Evolutionary conservation across 2,329 filamentous ascomycete species (phyloP), one percentile per base, ranked within the genome.

Genomic region (Diplocarpon mali): DNA sequence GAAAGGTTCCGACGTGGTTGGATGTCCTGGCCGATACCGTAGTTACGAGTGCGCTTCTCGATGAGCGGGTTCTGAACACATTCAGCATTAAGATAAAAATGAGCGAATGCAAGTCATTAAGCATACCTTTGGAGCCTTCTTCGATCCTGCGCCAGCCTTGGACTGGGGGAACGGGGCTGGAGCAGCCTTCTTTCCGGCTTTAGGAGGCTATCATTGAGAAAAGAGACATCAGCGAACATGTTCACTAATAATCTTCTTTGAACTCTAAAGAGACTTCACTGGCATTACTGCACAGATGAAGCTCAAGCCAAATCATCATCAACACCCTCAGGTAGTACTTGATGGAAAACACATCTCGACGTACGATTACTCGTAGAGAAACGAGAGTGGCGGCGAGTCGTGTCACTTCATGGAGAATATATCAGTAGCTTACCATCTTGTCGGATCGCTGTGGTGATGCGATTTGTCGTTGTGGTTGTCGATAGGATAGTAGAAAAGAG

Each of bases 151-250:
- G 64, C 78, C 78, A 74, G 89, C 86, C 81, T 93, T 95, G 66
- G 82, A 79, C 76, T 89, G 82, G 67, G 88, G 85, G 81, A 94
- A 95, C 69, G 92, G 92, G 74, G 92, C 88, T 69, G 92, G 76
- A 64, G 92, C 92, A 73, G 86, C 83, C 80, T 95, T 96, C 85
- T 95, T 96, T 78, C 88, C 88, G 66, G 76, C 68, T 65, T 96
- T 98, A 69, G 90, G 85, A 84, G 92, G 87, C 92, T 96, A 76
- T 96, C 89, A 96, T 96, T 92, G 90, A 96, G 90, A 87, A 93
- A 89, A 92, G 85, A 87, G 82, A 86, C 74, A 87, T 94, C 85
- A 95, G 88, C 83, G 71, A 62, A 71, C 77, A 75, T 79, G 78
- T 81, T 77, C 82, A 82, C 75, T 76, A 80, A 79, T 71, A 66